These are phyloP conservation scores for Nothomitra cinnamomea DNA, from an alignment of 2,329 filamentous ascomycete species.

Conservation along the genomic window DNA sequence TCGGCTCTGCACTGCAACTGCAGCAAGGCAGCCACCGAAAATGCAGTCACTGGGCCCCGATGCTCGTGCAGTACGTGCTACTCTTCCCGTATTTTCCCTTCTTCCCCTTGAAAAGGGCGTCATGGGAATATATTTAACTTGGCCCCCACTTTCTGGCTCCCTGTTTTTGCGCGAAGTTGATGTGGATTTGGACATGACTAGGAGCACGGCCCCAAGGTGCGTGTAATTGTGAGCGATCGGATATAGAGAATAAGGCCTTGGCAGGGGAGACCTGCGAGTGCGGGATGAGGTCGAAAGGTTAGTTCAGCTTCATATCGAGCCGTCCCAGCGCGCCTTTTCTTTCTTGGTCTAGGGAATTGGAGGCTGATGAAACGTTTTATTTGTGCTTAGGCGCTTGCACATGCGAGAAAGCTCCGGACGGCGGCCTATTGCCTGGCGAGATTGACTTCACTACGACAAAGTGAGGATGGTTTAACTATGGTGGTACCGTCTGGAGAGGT, in stretches of 20 bases:
- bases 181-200: constrained; percentile 14
- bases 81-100: neutral
- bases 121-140: neutral
- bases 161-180: neutral
- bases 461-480: constrained; percentile 9
- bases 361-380: constrained; percentile 7
- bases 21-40: constrained; percentile 59
- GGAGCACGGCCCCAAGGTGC: constrained; percentile 57
- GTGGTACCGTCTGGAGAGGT: neutral
- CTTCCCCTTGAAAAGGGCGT: neutral
- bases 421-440: constrained; percentile 51
- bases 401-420: constrained; percentile 57
- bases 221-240: constrained; percentile 64
- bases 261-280: constrained; percentile 54
- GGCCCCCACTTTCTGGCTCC: neutral
- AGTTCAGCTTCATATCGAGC: constrained; percentile 6
- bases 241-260: constrained; percentile 48
- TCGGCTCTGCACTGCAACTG: constrained; percentile 76
- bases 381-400: constrained; percentile 47
- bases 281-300: constrained; percentile 55
- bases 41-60: constrained; percentile 51
- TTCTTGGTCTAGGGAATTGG: too few species aligned
- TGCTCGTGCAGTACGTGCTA: constrained; percentile 58
- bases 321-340: too few species aligned
- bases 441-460: constrained; percentile 69